Evolutionary conservation across 2,329 filamentous ascomycete genomes (phyloP).

Genomic region (Xylaria sp.): DNA sequence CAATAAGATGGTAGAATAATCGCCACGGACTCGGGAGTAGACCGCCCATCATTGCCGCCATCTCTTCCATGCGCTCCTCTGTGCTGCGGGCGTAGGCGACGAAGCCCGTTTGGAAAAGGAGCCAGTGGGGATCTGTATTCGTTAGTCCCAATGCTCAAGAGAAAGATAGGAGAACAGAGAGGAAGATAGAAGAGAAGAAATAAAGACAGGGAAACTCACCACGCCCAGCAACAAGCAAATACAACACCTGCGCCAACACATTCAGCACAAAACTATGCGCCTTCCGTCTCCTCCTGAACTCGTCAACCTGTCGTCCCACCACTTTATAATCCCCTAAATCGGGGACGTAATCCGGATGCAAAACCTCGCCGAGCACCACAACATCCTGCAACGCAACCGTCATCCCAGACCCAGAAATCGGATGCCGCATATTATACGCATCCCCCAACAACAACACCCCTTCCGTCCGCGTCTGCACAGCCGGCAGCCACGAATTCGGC

Average conservation of each 20-base stretch:
- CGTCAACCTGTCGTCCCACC: background rate
- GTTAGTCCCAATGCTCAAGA: background rate
- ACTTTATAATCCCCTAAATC: background rate
- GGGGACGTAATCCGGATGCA: background rate
- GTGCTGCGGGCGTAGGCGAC: background rate
- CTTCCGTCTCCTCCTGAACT: background rate
- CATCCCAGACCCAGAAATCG: background rate
- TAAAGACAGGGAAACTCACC: background rate
- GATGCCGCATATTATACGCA: background rate
- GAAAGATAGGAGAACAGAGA: background rate
- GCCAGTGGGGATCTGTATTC: background rate
- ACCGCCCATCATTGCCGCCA: background rate
- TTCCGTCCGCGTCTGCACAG: background rate
- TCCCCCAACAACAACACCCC: background rate
- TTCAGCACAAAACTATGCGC: background rate
- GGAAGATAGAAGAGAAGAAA: no score
- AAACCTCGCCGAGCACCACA: background rate
- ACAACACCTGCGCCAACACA: background rate
- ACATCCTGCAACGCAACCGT: background rate
- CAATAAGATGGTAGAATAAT: background rate
- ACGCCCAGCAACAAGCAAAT: background rate
- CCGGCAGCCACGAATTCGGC: background rate
- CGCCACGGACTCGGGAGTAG: background rate
- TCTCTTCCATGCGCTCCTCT: background rate
- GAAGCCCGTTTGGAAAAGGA: background rate